Evolutionary conservation across 2,329 filamentous ascomycete genomes (phyloP).

Genomic region (Calonectria pteridis): DNA sequence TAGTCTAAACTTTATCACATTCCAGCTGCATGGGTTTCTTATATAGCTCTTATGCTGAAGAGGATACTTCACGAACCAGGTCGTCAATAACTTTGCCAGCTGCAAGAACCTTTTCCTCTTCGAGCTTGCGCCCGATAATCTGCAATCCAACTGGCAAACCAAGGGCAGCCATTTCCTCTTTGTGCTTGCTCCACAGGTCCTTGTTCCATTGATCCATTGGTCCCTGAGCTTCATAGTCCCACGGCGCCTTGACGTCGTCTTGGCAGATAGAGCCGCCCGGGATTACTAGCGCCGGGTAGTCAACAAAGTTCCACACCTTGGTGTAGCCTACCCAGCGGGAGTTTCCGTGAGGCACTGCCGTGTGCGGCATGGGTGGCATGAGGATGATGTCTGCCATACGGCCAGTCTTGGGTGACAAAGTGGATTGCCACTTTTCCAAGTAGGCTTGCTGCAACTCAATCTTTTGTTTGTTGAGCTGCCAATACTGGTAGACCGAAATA

Average conservation of each 20-base stretch:
- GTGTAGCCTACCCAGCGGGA: slow-evolving; percentile 63
- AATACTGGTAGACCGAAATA: slow-evolving; percentile 75
- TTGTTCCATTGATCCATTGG: slow-evolving; percentile 36
- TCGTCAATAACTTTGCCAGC: slow-evolving; percentile 27
- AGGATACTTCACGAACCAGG: neutral
- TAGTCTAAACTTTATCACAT: neutral
- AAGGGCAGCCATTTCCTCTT: slow-evolving; percentile 32
- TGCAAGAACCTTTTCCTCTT: slow-evolving; percentile 66
- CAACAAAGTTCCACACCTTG: slow-evolving; percentile 47
- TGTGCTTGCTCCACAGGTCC: slow-evolving; percentile 28
- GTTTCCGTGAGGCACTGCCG: slow-evolving; percentile 59
- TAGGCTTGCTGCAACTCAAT: slow-evolving; percentile 55
- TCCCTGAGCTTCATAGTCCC: slow-evolving; percentile 27
- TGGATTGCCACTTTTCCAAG: slow-evolving; percentile 68
- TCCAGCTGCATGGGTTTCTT: neutral
- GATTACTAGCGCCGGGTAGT: slow-evolving; percentile 44
- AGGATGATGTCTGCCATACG: slow-evolving; percentile 67
- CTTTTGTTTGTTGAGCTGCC: slow-evolving; percentile 74
- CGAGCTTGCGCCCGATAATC: slow-evolving; percentile 62
- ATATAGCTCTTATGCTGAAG: neutral
- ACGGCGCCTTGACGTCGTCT: slow-evolving; percentile 52
- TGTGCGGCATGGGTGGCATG: slow-evolving; percentile 71
- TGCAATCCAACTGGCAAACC: slow-evolving; percentile 63
- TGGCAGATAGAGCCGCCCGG: slow-evolving; percentile 52
- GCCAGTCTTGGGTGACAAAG: slow-evolving; percentile 57